Evolutionary conservation across 768 basidiomycete species (phyloP).

Genomic region (Amyloporia xantha): DNA sequence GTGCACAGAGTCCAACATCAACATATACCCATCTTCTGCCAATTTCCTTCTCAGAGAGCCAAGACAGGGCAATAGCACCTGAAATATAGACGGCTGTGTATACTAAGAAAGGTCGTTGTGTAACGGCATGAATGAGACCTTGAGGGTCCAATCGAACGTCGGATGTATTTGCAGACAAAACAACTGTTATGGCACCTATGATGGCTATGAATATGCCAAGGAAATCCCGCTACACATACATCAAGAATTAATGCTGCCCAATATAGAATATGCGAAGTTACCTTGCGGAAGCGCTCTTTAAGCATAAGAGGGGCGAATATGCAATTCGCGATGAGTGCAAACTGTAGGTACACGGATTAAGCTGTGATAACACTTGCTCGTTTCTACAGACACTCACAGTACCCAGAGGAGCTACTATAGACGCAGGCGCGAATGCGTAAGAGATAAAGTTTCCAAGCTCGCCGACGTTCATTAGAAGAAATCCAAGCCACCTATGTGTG

Average conservation of each 20-base stretch:
- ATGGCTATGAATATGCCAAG: slow-evolving; percentile 76
- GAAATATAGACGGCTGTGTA: slow-evolving; percentile 63
- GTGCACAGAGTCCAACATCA: slow-evolving; percentile 82
- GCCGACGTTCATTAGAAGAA: slow-evolving; percentile 84
- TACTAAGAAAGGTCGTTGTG: slow-evolving; percentile 64
- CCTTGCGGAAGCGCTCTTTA: slow-evolving; percentile 75
- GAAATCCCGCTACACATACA: slow-evolving; percentile 53
- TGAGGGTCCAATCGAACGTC: slow-evolving; percentile 64
- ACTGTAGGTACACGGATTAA: no score
- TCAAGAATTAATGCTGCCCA: slow-evolving; percentile 9
- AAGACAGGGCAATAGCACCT: slow-evolving; percentile 49
- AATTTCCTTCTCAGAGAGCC: slow-evolving; percentile 55
- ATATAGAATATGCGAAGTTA: slow-evolving; percentile 20
- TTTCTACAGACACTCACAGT: slow-evolving; percentile 74
- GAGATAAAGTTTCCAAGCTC: slow-evolving; percentile 88
- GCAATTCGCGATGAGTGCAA: slow-evolving; percentile 93
- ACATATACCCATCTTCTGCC: slow-evolving; percentile 72
- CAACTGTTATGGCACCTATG: slow-evolving; percentile 89
- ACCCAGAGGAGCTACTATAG: slow-evolving; percentile 93
- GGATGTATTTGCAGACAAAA: slow-evolving; percentile 68
- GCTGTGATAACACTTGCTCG: no score
- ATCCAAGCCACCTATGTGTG: slow-evolving; percentile 80
- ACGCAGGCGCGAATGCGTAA: slow-evolving; percentile 86
- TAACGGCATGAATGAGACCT: slow-evolving; percentile 61
- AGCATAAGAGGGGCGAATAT: slow-evolving; percentile 85